These are phyloP conservation scores for Sugiyamaella mastotermitis DNA, from an alignment of 805 yeast genomes.

Conservation along the genomic window DNA sequence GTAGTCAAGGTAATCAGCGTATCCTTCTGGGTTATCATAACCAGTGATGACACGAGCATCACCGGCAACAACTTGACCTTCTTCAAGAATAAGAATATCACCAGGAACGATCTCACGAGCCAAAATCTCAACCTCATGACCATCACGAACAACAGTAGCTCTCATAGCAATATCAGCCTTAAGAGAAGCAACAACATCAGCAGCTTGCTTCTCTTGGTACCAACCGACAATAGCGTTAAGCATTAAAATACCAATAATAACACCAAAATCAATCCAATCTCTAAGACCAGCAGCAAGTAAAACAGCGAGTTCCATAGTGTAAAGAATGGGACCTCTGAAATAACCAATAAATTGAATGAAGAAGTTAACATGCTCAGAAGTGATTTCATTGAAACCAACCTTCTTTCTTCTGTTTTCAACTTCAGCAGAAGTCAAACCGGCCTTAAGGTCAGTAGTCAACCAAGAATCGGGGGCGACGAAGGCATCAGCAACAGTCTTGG, in stretches of 20 bases:
- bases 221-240: constrained; percentile 93
- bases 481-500: constrained; percentile 36
- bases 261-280: constrained; percentile 99
- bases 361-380: constrained; percentile 78
- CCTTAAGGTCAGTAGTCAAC: constrained; percentile 70
- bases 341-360: constrained; percentile 74
- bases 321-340: constrained; percentile 91
- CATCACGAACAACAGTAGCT: constrained; percentile 81
- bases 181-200: constrained; percentile 93
- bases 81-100: constrained; percentile 87
- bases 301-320: constrained; percentile 96
- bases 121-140: constrained; percentile 66
- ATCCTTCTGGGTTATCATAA: constrained; percentile 34
- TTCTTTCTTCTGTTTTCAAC: constrained; percentile 80
- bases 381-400: constrained; percentile 83
- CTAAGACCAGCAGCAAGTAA: constrained; percentile 90
- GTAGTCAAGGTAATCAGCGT: constrained; percentile 34
- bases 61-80: constrained; percentile 88
- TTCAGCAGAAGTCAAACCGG: constrained; percentile 73
- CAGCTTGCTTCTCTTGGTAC: constrained; percentile 96
- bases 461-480: constrained; percentile 68
- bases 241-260: constrained; percentile 79
- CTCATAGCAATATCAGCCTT: constrained; percentile 91
- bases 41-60: constrained; percentile 67
- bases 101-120: constrained; percentile 91